phyloP scores from a whole-genome alignment of 2,329 filamentous ascomycete genomes.

The Didymella pomorum region DNA sequence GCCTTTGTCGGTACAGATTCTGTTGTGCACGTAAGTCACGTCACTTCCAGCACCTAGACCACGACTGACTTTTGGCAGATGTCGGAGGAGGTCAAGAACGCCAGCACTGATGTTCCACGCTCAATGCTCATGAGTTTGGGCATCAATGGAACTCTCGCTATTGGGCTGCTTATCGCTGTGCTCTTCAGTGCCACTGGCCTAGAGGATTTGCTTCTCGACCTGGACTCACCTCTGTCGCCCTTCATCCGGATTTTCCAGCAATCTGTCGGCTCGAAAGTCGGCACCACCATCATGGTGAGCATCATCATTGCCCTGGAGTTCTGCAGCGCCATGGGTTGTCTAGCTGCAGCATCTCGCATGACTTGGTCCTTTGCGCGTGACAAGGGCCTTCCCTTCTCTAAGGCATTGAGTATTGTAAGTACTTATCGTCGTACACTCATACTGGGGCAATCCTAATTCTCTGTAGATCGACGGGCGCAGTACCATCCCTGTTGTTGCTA shows the following conservation, averaged over 20 bases:
- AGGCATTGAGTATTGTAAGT: conserved; percentile 41
- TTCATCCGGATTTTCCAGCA: conserved; percentile 61
- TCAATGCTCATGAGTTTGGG: conserved; percentile 55
- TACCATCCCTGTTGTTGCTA: conserved; percentile 57
- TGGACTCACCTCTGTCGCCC: conserved; percentile 39
- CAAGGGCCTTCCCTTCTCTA: conserved; percentile 52
- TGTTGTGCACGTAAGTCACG: conserved; percentile 48
- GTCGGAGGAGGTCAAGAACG: conserved; percentile 52
- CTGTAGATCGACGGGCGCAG: conserved; percentile 45
- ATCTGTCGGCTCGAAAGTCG: conserved; percentile 44
- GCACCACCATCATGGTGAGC: conserved; percentile 59
- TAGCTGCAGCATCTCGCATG: conserved; percentile 54
- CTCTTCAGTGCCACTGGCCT: conserved; percentile 51
- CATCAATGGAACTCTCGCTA: conserved; percentile 53
- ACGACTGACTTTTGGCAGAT: conserved; percentile 35
- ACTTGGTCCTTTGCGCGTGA: conserved; percentile 57
- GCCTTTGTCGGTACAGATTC: conserved; percentile 51
- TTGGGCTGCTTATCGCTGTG: conserved; percentile 54
- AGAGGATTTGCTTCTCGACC: conserved; percentile 27
- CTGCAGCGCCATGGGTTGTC: conserved; percentile 52
- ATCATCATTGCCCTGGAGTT: conserved; percentile 53
- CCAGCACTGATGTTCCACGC: conserved; percentile 48
- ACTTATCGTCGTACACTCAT: no score
- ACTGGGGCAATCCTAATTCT: conserved; percentile 15
- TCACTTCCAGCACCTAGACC: no score